Percentiles rank a stretch among this genome's conserved stretches.
These are phyloP conservation scores for Boletus speciosus DNA, from an alignment of 768 basidiomycete species.

Conservation along the genomic window DNA sequence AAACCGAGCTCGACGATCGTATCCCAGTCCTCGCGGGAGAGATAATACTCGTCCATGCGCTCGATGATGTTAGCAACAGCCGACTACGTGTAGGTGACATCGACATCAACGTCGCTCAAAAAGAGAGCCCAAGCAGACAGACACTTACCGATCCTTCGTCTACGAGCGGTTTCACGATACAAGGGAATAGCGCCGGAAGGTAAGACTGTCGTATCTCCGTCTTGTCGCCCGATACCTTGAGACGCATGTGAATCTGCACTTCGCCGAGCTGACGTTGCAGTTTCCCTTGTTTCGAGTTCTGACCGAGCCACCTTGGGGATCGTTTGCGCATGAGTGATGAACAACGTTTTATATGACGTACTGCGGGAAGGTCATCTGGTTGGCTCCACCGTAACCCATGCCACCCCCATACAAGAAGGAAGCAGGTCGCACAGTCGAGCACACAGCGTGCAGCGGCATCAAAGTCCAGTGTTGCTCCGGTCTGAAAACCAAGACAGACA, in stretches of 20 bases:
- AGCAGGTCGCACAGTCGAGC: constrained; percentile 86
- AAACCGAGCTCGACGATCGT: constrained; percentile 91
- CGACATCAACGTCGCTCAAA: background rate
- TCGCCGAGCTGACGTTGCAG: constrained; percentile 78
- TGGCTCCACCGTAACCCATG: constrained; percentile 61
- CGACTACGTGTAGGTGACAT: constrained; percentile 13
- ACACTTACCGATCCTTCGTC: constrained; percentile 68
- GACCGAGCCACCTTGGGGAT: constrained; percentile 85
- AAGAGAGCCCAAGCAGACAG: background rate
- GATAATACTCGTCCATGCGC: constrained; percentile 90
- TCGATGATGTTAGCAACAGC: constrained; percentile 80
- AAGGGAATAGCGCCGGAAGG: constrained; percentile 81
- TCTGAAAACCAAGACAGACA: constrained; percentile 36
- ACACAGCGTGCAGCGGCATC: constrained; percentile 90
- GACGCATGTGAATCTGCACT: constrained; percentile 92
- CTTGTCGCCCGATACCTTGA: constrained; percentile 89
- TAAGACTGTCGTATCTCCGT: constrained; percentile 89
- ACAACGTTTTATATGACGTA: constrained; percentile 36
- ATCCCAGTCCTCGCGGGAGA: constrained; percentile 96
- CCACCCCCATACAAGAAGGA: constrained; percentile 76
- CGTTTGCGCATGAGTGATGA: background rate
- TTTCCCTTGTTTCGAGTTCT: constrained; percentile 92
- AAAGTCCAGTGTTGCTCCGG: constrained; percentile 94
- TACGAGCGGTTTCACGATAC: constrained; percentile 75
- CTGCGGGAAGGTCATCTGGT: constrained; percentile 79